Evolutionary conservation across 768 basidiomycete genomes (phyloP).

Genomic region (Tephrocybe sp.): DNA sequence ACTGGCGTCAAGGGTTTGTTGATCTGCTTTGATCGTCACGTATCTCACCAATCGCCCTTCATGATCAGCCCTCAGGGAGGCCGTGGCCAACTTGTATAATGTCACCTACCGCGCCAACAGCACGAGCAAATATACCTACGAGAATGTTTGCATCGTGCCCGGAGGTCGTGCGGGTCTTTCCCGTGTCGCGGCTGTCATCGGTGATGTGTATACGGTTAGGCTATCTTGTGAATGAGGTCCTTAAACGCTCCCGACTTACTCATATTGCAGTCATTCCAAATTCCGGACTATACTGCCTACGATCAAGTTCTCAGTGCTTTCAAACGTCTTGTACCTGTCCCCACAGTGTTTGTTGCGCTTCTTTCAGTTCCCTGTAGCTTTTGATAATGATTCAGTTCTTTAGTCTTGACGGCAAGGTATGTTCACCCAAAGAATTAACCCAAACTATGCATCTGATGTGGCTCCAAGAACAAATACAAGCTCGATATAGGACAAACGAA

Average conservation of each 20-base stretch:
- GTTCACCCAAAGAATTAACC: background rate
- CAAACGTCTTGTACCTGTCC: constrained; percentile 86
- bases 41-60: background rate
- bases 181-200: constrained; percentile 87
- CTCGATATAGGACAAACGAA: constrained; percentile 80
- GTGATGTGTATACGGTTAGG: constrained; percentile 80
- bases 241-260: constrained; percentile 1
- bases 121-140: constrained; percentile 80
- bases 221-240: background rate
- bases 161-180: constrained; percentile 90
- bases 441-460: constrained; percentile 2
- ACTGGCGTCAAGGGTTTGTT: constrained; percentile 78
- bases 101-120: constrained; percentile 81
- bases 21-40: background rate
- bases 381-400: background rate
- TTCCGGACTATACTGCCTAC: constrained; percentile 91
- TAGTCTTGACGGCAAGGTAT: constrained; percentile 32
- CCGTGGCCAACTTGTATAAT: constrained; percentile 90
- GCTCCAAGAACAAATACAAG: constrained; percentile 57
- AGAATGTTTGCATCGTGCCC: constrained; percentile 94
- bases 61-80: constrained; percentile 69
- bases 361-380: constrained; percentile 22
- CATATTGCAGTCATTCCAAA: constrained; percentile 68
- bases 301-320: constrained; percentile 84
- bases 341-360: constrained; percentile 67